Conservation (phyloP, 108 stramenopile species). For the Skeletonema costatum region DNA sequence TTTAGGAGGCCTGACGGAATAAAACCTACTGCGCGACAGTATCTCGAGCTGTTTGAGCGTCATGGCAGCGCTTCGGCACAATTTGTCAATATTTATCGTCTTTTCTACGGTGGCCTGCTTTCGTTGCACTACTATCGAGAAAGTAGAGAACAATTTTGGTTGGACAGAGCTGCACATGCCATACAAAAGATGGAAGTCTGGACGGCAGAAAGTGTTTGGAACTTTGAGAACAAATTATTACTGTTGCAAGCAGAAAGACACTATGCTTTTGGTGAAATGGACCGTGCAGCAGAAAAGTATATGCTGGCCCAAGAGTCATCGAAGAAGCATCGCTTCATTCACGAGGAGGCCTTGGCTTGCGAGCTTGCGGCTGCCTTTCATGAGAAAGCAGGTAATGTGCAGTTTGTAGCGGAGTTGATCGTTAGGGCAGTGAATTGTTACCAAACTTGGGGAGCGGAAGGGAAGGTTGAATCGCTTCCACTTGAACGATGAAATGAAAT, state of each 20-base stretch:
- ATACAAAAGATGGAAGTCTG: conserved; percentile 9
- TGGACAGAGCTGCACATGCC: not conserved
- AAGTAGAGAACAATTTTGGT: not conserved
- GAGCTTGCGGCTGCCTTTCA: not conserved
- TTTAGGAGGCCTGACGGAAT: not conserved
- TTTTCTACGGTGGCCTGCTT: conserved; percentile 3
- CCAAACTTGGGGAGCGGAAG: not conserved
- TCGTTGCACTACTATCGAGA: conserved; percentile 10
- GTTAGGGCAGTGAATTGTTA: not conserved
- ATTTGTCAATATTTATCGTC: conserved; percentile 4
- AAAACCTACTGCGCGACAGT: not conserved
- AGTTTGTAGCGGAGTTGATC: not conserved
- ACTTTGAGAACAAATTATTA: conserved; percentile 15
- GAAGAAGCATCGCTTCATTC: not conserved
- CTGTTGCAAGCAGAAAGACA: conserved; percentile 8
- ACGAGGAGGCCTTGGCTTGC: not conserved
- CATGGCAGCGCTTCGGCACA: not conserved
- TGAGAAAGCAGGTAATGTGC: not conserved
- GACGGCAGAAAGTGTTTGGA: not conserved
- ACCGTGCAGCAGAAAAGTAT: not conserved
- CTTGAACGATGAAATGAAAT: too few relatives aligned
- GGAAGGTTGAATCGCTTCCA: not conserved
- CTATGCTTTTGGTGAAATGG: conserved; percentile 11
- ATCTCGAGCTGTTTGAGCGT: conserved; percentile 1
- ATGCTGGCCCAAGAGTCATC: not conserved